phyloP scores from a whole-genome alignment of 1,139 yeast genomes.

The Hansenula lynferdii region DNA sequence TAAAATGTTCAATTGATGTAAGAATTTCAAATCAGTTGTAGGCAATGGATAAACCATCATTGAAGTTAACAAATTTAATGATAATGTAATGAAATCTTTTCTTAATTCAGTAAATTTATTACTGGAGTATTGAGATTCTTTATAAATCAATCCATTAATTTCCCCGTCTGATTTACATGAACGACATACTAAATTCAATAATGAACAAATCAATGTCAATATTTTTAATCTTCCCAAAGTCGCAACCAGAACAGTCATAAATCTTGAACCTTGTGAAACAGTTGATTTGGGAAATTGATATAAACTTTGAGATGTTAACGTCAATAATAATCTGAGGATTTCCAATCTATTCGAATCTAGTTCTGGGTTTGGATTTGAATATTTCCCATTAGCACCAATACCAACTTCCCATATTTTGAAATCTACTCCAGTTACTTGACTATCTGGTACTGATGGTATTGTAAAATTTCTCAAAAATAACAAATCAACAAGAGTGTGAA shows the following conservation, averaged over 20 bases:
- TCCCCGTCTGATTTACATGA: constrained; percentile 25
- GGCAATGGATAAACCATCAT: constrained; percentile 68
- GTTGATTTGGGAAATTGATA: constrained; percentile 45
- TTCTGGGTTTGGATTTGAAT: constrained; percentile 41
- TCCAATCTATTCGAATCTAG: constrained; percentile 67
- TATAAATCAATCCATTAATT: constrained; percentile 22
- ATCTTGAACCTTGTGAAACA: constrained; percentile 50
- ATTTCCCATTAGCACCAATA: constrained; percentile 44
- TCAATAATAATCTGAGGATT: constrained; percentile 53
- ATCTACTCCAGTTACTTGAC: constrained; percentile 27
- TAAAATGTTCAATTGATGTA: constrained; percentile 33
- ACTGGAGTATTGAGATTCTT: constrained; percentile 10
- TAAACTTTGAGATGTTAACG: constrained; percentile 60
- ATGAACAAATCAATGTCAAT: constrained; percentile 59
- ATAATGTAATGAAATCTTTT: constrained; percentile 46
- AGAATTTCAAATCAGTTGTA: constrained; percentile 38
- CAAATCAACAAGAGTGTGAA: constrained; percentile 43
- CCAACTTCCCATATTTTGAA: constrained; percentile 72
- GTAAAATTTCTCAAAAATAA: constrained; percentile 64
- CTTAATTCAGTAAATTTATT: constrained; percentile 30
- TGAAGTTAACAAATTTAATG: constrained; percentile 58
- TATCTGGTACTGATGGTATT: constrained; percentile 22
- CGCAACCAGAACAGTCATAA: constrained; percentile 54
- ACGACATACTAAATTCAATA: constrained; percentile 56
- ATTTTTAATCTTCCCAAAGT: constrained; percentile 43